Evolutionary conservation across 1,284 basidiomycete species (phyloP).

Genomic region (Leccinum glutinopallens): DNA sequence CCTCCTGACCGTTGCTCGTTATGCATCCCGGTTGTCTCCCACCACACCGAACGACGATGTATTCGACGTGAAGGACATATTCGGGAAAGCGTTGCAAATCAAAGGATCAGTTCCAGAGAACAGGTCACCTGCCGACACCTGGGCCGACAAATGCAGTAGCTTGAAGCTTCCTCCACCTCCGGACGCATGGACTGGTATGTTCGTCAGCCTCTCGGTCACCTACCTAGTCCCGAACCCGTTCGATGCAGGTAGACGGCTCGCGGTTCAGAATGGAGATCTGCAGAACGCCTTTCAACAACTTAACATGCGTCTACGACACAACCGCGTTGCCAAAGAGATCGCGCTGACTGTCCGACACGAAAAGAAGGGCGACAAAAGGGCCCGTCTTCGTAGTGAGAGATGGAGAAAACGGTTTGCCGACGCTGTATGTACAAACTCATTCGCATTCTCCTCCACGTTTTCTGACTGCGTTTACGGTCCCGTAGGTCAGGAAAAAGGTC

Average conservation of each 20-base stretch:
- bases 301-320: constrained; percentile 53
- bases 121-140: constrained; percentile 38
- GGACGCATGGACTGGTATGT: constrained; percentile 35
- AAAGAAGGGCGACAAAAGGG: constrained; percentile 40
- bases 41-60: neutral
- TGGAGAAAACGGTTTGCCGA: constrained; percentile 42
- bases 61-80: constrained; percentile 22
- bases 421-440: constrained; percentile 30
- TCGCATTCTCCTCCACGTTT: constrained; percentile 5
- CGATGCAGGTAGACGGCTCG: constrained; percentile 45
- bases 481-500: constrained; percentile 55
- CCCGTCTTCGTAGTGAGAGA: constrained; percentile 38
- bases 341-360: constrained; percentile 62
- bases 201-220: neutral
- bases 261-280: constrained; percentile 38
- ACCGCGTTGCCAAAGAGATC: constrained; percentile 57
- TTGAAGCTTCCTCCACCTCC: constrained; percentile 29
- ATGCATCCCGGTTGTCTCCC: constrained; percentile 13
- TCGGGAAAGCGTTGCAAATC: constrained; percentile 22
- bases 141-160: constrained; percentile 37
- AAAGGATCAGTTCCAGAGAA: constrained; percentile 17
- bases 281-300: constrained; percentile 50
- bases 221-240: constrained; percentile 11
- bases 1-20: constrained; percentile 12
- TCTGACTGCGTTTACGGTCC: constrained; percentile 17